These are phyloP conservation scores for Penicillium sp. DNA, from an alignment of 2,329 filamentous ascomycete species.

Conservation along the genomic window DNA sequence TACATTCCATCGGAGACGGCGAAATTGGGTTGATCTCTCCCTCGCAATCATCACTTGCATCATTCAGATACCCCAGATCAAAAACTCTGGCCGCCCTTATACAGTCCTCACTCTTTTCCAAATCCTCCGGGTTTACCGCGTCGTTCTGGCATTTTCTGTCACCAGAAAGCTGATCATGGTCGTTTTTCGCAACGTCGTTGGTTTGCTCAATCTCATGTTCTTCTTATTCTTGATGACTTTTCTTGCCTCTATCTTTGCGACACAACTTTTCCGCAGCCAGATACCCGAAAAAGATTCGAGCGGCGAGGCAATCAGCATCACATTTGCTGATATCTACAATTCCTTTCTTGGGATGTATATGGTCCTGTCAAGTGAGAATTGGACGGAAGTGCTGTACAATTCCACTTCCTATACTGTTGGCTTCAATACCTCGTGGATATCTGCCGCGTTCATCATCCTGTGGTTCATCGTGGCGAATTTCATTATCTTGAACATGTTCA, in stretches of 20 bases:
- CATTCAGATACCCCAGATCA: slow-evolving; percentile 79
- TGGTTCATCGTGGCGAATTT: slow-evolving; percentile 97
- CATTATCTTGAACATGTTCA: slow-evolving; percentile 99
- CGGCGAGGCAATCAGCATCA: slow-evolving; percentile 62
- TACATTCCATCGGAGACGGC: slow-evolving; percentile 64
- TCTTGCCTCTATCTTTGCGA: slow-evolving; percentile 84
- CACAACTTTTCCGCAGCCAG: slow-evolving; percentile 85
- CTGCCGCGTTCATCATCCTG: slow-evolving; percentile 79
- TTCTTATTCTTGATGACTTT: slow-evolving; percentile 97
- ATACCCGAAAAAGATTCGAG: slow-evolving; percentile 58
- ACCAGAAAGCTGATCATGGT: slow-evolving; percentile 78
- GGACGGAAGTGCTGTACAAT: slow-evolving; percentile 81
- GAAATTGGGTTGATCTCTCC: slow-evolving; percentile 72
- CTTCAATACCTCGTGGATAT: slow-evolving; percentile 80
- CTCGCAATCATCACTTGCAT: slow-evolving; percentile 76
- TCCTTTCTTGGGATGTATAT: slow-evolving; percentile 98
- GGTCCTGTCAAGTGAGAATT: slow-evolving; percentile 90
- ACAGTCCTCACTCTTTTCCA: slow-evolving; percentile 90
- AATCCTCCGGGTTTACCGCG: slow-evolving; percentile 82
- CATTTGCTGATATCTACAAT: slow-evolving; percentile 89
- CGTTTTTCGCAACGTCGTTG: slow-evolving; percentile 83
- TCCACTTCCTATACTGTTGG: slow-evolving; percentile 63
- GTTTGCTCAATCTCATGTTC: slow-evolving; percentile 88
- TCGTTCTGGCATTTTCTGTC: slow-evolving; percentile 82
- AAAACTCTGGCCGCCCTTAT: slow-evolving; percentile 64